Percentiles rank a stretch among this genome's conserved stretches.
phyloP scores from a whole-genome alignment of 2,329 filamentous ascomycete species.

The Claviceps pazoutovae region DNA sequence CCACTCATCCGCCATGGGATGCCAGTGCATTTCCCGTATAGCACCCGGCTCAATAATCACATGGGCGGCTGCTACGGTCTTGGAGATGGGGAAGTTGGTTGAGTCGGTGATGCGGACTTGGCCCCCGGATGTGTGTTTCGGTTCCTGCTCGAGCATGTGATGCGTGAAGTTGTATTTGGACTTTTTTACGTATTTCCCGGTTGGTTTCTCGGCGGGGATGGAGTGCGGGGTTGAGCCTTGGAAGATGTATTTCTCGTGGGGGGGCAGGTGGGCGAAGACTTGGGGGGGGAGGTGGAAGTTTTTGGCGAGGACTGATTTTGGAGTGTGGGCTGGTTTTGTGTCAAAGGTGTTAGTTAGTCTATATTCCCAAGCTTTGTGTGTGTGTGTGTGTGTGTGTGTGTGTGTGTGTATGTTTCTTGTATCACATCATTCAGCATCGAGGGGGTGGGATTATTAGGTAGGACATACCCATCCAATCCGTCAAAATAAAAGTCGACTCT shows the following conservation, averaged over 20 bases:
- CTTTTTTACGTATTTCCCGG: conserved; percentile 46
- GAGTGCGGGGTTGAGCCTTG: conserved; percentile 50
- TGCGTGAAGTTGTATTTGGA: conserved; percentile 58
- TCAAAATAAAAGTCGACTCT: conserved; percentile 57
- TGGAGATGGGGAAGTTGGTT: conserved; percentile 61
- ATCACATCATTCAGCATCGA: neutral
- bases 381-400: too few species aligned
- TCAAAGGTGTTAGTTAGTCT: too few species aligned
- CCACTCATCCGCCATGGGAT: conserved; percentile 68
- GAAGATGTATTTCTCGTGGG: conserved; percentile 65
- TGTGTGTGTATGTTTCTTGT: too few species aligned
- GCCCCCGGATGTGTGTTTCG: conserved; percentile 52
- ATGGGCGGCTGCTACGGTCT: conserved; percentile 58
- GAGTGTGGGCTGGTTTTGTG: conserved; percentile 42
- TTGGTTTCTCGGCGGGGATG: conserved; percentile 51
- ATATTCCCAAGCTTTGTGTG: too few species aligned
- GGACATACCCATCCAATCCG: conserved; percentile 52
- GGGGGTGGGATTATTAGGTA: too few species aligned
- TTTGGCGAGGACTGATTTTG: conserved; percentile 56
- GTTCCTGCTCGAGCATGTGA: conserved; percentile 55
- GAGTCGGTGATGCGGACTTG: conserved; percentile 62
- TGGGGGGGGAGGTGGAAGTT: conserved; percentile 63
- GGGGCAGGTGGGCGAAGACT: conserved; percentile 53
- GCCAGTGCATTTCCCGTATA: conserved; percentile 72
- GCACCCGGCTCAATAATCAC: conserved; percentile 58